These are phyloP conservation scores for Reticulascus tulasneorum DNA, from an alignment of 2,329 filamentous ascomycete species.

Conservation along the genomic window DNA sequence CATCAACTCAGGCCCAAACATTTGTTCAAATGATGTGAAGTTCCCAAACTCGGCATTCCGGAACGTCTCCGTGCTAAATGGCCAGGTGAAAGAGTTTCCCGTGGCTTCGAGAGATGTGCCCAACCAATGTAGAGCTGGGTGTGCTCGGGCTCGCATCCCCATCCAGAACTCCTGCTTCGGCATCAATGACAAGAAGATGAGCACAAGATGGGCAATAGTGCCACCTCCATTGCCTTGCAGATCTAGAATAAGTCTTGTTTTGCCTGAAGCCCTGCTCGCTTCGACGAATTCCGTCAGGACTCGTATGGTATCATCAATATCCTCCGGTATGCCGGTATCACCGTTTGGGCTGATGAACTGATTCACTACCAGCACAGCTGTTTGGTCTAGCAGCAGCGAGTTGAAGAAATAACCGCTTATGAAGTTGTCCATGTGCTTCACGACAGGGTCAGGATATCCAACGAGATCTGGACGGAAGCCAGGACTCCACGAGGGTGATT, in stretches of 20 bases:
- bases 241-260: constrained; percentile 61
- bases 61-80: constrained; percentile 14
- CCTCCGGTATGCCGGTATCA: not conserved
- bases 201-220: constrained; percentile 14
- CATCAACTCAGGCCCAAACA: constrained; percentile 32
- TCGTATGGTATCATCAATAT: constrained; percentile 2
- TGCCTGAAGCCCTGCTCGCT: constrained; percentile 38
- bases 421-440: constrained; percentile 7
- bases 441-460: constrained; percentile 8
- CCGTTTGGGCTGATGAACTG: not conserved
- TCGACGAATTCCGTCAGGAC: constrained; percentile 36
- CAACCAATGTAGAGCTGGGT: constrained; percentile 6
- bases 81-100: constrained; percentile 1
- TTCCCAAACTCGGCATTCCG: constrained; percentile 5
- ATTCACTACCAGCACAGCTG: constrained; percentile 11
- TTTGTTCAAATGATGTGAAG: constrained; percentile 31
- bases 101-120: constrained; percentile 1
- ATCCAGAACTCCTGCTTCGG: constrained; percentile 4
- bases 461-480: constrained; percentile 1
- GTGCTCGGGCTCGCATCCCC: constrained; percentile 11
- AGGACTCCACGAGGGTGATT: not conserved
- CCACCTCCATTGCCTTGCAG: constrained; percentile 60
- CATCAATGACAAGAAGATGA: constrained; percentile 9
- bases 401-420: constrained; percentile 10
- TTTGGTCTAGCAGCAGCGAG: not conserved